phyloP scores from a whole-genome alignment of 345 rosid species.

The Adansonia digitata region DNA sequence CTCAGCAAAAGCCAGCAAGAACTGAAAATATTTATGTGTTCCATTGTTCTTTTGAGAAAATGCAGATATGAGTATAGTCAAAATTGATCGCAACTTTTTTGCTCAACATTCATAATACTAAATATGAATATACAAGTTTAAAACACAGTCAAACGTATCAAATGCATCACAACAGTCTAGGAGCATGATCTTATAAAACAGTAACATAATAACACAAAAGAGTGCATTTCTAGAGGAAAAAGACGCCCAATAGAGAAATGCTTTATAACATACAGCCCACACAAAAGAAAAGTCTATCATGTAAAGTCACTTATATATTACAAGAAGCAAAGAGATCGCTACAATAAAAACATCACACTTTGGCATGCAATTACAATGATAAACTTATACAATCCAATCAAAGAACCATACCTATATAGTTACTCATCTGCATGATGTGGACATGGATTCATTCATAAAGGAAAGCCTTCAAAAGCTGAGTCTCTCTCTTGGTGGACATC shows the following conservation, averaged over 20 bases:
- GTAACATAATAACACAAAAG: neutral
- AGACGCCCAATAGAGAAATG: neutral
- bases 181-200: neutral
- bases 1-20: neutral
- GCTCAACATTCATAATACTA: neutral
- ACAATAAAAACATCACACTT: neutral
- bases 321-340: neutral
- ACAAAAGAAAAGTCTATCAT: neutral
- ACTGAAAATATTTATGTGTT: neutral
- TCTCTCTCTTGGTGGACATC: constrained; percentile 32
- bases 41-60: neutral
- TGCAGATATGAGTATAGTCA: neutral
- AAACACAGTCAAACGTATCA: neutral
- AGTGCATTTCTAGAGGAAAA: neutral
- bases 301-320: neutral
- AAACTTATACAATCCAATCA: neutral
- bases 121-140: neutral
- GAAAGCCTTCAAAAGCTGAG: constrained; percentile 31
- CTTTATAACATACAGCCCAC: neutral
- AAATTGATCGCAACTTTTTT: neutral
- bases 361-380: neutral
- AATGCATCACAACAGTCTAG: neutral
- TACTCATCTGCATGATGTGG: constrained; percentile 23
- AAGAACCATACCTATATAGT: constrained; percentile 43
- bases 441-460: constrained; percentile 23